Base-by-base conservation (phyloP, 2,329 filamentous ascomycete species). In the Epichloe uncinata region DNA sequence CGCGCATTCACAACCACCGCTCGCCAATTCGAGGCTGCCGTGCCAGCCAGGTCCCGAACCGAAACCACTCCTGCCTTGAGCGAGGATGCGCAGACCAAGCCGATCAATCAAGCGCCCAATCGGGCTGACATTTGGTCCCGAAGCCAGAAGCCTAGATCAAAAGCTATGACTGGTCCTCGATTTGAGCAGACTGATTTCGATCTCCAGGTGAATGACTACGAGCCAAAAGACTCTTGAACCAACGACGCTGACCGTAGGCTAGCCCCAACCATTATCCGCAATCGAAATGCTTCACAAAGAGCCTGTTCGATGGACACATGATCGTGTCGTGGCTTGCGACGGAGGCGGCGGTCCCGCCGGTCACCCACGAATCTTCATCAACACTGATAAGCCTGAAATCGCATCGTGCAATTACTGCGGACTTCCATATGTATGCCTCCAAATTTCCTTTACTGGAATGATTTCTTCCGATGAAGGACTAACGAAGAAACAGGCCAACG, bases 151-250 rank as follows among this genome's bases (percentile, higher is more conserved):
- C 81, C 88, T 38, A 78, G 91, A 61, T 77, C 80, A 49, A 70
- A 81, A 67, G 93, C 89, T 48, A 98, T 98, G 91, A 81, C 82
- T 41, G 93, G 93, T 41, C 93, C 93, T 56, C 77, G 91, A 59
- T 98, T 98, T 63, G 93, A 98, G 75, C 91, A 97, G 80, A 97
- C 88, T 35, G 87, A 95, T 62, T 91, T 97, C 71, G 81, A 84
- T 60, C 72, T 84, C 58, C 93, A 98, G 86, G 91, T 96, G 74
- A 58, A 80, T 96, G 74, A 58, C 79, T 13, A 41, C 26, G 33
- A 43, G 35, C 46, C 43, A 55, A 34, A 47, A 11, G 45, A 16
- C 12, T 8, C 13, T n/a, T 45, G 7, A 8, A 16, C 22, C 13
- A n/a, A 18, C 45, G 9, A 45, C 50, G 53, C 58, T 63, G 58